Conservation (phyloP, 2,329 filamentous ascomycete genomes). For the Penicillium sp. region DNA sequence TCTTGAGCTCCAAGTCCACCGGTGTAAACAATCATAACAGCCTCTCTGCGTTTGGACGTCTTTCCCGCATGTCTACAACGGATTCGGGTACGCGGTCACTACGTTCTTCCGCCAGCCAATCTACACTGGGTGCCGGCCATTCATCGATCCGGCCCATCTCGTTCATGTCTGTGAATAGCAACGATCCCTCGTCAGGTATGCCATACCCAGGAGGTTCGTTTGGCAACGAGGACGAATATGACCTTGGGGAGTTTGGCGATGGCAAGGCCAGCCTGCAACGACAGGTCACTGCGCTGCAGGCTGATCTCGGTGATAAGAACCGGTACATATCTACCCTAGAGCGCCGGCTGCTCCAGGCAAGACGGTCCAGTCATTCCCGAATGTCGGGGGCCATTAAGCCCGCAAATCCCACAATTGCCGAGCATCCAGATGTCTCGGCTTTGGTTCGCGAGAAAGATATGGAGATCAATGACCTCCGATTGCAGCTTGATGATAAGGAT, state of each 20-base stretch:
- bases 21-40: slow-evolving; percentile 82
- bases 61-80: slow-evolving; percentile 59
- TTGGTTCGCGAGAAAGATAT: slow-evolving; percentile 83
- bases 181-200: slow-evolving; percentile 33
- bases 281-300: slow-evolving; percentile 89
- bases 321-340: slow-evolving; percentile 93
- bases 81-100: slow-evolving; percentile 54
- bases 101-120: slow-evolving; percentile 69
- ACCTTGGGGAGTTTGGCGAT: slow-evolving; percentile 82
- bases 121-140: slow-evolving; percentile 51
- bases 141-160: slow-evolving; percentile 66
- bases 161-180: slow-evolving; percentile 59
- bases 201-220: slow-evolving; percentile 36
- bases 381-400: slow-evolving; percentile 71
- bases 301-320: slow-evolving; percentile 95
- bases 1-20: slow-evolving; percentile 91
- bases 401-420: slow-evolving; percentile 65
- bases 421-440: slow-evolving; percentile 72
- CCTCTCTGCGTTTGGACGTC: slow-evolving; percentile 65
- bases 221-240: slow-evolving; percentile 58
- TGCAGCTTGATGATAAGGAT: slow-evolving; percentile 90
- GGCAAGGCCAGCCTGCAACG: slow-evolving; percentile 76
- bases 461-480: slow-evolving; percentile 87
- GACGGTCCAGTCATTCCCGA: slow-evolving; percentile 84
- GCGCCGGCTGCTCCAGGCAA: slow-evolving; percentile 84